A percentile compares a stretch with the other conserved stretches of the same genome.
These are phyloP conservation scores for Avena insularis DNA, from an alignment of 176 grass and related monocot genomes.

Conservation along the genomic window DNA sequence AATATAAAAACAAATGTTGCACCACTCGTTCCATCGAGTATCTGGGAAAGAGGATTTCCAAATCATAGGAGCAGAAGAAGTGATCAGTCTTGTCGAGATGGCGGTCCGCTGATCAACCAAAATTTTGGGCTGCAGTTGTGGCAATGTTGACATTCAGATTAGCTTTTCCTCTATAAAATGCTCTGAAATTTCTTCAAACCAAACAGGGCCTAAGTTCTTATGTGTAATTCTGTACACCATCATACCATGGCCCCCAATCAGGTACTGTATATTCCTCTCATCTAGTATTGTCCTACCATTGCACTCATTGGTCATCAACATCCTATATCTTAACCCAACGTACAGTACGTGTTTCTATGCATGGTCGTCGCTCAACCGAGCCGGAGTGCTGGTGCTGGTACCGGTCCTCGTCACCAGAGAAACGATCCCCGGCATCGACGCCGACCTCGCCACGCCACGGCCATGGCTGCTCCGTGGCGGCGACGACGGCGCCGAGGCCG, in stretches of 20 bases:
- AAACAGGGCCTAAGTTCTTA: not conserved
- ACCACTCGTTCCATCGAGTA: too few relatives aligned
- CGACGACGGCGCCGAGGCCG: slow-evolving; percentile 45
- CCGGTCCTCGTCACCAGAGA: not conserved
- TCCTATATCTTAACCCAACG: not conserved
- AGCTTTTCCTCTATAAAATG: not conserved
- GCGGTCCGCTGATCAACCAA: too few relatives aligned
- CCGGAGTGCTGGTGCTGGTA: not conserved
- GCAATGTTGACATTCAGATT: not conserved
- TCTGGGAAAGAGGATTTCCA: too few relatives aligned
- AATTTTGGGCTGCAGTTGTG: too few relatives aligned
- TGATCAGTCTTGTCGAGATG: too few relatives aligned
- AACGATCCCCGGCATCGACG: slow-evolving; percentile 50
- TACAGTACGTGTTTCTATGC: not conserved
- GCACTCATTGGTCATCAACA: not conserved
- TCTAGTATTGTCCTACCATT: slow-evolving; percentile 13
- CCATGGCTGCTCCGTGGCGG: slow-evolving; percentile 37
- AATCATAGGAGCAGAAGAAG: too few relatives aligned
- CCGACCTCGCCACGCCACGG: slow-evolving; percentile 41
- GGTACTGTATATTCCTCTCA: not conserved
- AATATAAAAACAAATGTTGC: too few relatives aligned
- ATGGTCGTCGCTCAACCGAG: slow-evolving; percentile 28
- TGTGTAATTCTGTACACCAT: not conserved
- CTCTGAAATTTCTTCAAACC: not conserved
- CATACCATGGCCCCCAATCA: not conserved